Conservation (phyloP, 2,329 filamentous ascomycete genomes). For the Proliferodiscus dingleyae region DNA sequence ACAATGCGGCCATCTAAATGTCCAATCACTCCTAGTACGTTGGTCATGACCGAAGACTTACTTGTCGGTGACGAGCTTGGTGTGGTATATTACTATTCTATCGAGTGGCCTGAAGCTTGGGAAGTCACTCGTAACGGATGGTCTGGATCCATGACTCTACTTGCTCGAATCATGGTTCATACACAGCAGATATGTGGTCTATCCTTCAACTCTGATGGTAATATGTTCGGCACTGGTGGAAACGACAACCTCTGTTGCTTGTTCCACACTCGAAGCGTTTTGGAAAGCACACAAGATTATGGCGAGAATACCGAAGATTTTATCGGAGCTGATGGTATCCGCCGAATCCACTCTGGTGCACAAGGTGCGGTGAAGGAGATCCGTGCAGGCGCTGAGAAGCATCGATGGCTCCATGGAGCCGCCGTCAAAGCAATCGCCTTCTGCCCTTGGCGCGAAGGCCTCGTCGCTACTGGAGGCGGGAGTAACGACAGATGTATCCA, state of each 20-base stretch:
- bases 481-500: slow-evolving; percentile 94
- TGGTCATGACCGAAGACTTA: slow-evolving; percentile 72
- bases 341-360: slow-evolving; percentile 23
- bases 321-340: slow-evolving; percentile 25
- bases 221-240: slow-evolving; percentile 77
- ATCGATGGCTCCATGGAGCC: slow-evolving; percentile 74
- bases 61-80: slow-evolving; percentile 82
- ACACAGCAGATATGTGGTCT: slow-evolving; percentile 89
- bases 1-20: slow-evolving; percentile 49
- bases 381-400: slow-evolving; percentile 53
- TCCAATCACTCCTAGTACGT: slow-evolving; percentile 37
- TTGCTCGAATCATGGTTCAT: slow-evolving; percentile 74
- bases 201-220: slow-evolving; percentile 76
- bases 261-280: slow-evolving; percentile 50
- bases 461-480: slow-evolving; percentile 87
- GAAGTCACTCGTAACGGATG: slow-evolving; percentile 63
- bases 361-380: slow-evolving; percentile 41
- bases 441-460: slow-evolving; percentile 84
- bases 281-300: slow-evolving; percentile 13
- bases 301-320: slow-evolving; percentile 16
- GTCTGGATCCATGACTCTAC: slow-evolving; percentile 71
- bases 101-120: slow-evolving; percentile 74
- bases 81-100: slow-evolving; percentile 77
- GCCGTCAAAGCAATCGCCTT: slow-evolving; percentile 97
- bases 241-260: slow-evolving; percentile 90